A percentile compares a stretch with the other conserved stretches of the same genome.
These are phyloP conservation scores for Phaseolus coccineus DNA, from an alignment of 331 rosid species.

Conservation along the genomic window DNA sequence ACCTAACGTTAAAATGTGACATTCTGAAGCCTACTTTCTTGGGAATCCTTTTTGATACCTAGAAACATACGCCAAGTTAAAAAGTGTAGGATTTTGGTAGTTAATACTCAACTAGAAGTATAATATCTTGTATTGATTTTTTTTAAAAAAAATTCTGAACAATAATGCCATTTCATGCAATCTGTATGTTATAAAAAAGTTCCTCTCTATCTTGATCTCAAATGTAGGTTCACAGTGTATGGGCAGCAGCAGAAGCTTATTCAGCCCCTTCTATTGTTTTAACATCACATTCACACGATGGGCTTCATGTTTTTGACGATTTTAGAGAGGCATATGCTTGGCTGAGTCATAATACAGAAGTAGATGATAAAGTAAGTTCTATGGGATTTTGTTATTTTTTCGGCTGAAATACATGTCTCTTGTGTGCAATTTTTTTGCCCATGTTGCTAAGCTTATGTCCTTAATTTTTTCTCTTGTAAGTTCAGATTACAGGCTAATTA, in stretches of 20 bases:
- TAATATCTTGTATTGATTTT: neutral
- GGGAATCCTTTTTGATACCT: too few relatives aligned
- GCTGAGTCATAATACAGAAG: conserved; percentile 98
- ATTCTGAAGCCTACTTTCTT: too few relatives aligned
- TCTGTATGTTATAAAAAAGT: neutral
- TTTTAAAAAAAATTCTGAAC: neutral
- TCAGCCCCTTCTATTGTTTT: conserved; percentile 99
- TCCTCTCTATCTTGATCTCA: conserved; percentile 41
- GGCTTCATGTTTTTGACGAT: conserved; percentile 98
- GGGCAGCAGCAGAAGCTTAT: conserved; percentile 99
- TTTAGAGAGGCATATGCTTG: conserved; percentile 99
- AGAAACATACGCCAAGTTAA: neutral
- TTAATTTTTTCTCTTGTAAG: conserved; percentile 5
- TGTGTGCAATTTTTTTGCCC: neutral
- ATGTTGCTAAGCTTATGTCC: conserved; percentile 2
- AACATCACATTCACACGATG: conserved; percentile 83
- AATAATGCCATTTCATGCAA: neutral
- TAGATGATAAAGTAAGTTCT: conserved; percentile 90
- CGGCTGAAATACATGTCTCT: conserved; percentile 32
- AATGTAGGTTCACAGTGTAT: conserved; percentile 90
- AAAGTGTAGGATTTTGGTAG: neutral
- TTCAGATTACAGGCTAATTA: conserved; percentile 14
- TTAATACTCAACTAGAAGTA: conserved; percentile 24
- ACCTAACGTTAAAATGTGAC: neutral
- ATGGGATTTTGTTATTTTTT: conserved; percentile 35